Conservation (phyloP, 176 grass and related monocot genomes). For the Olyra latifolia region DNA sequence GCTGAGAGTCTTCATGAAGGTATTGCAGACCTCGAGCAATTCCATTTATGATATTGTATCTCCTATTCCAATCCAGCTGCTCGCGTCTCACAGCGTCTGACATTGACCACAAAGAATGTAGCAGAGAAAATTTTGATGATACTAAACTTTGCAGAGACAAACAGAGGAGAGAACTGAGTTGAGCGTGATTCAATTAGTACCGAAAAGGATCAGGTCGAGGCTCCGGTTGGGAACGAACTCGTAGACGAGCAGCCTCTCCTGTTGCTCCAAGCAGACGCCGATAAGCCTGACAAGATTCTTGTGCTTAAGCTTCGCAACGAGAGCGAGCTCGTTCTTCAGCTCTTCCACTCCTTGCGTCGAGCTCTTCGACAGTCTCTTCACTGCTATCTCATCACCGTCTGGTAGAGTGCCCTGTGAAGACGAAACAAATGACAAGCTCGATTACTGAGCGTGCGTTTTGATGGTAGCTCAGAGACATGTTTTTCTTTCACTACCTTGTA, state of each 20-base stretch:
- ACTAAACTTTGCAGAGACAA: neutral
- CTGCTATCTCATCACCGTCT: slow-evolving; percentile 17
- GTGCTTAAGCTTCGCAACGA: slow-evolving; percentile 32
- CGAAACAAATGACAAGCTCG: neutral
- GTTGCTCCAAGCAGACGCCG: slow-evolving; percentile 15
- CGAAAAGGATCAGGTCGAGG: slow-evolving; percentile 22
- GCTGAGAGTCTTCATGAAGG: slow-evolving; percentile 53
- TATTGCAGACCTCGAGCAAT: slow-evolving; percentile 55
- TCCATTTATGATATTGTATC: slow-evolving; percentile 39
- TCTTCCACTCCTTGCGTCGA: slow-evolving; percentile 14
- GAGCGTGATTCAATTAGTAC: neutral
- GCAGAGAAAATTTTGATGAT: neutral
- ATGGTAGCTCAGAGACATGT: no score
- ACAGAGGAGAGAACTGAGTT: neutral
- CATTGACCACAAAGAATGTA: neutral
- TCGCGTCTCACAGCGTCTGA: slow-evolving; percentile 23
- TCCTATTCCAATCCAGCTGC: slow-evolving; percentile 30
- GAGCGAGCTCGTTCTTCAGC: slow-evolving; percentile 17
- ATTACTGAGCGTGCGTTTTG: neutral
- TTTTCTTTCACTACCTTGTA: slow-evolving; percentile 38
- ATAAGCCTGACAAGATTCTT: slow-evolving; percentile 31
- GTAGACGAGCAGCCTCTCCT: slow-evolving; percentile 29
- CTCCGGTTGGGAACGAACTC: slow-evolving; percentile 36
- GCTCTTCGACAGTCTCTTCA: slow-evolving; percentile 13
- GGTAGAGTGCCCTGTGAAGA: slow-evolving; percentile 1